A percentile compares a stretch with the other conserved stretches of the same genome.
These are phyloP conservation scores for Udeniomyces megalosporus DNA, from an alignment of 768 basidiomycete genomes.

Conservation along the genomic window DNA sequence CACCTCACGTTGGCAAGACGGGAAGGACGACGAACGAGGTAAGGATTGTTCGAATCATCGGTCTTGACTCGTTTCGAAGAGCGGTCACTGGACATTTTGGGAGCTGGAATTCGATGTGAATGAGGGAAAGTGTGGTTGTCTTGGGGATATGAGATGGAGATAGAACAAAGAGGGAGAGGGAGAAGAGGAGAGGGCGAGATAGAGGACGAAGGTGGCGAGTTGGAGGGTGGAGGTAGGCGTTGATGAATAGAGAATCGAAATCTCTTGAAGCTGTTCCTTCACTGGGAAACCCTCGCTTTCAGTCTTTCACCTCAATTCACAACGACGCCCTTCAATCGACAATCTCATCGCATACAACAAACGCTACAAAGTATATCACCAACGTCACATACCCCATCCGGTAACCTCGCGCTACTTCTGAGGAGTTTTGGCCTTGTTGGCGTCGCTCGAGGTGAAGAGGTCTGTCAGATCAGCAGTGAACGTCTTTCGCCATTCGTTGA, in stretches of 20 bases:
- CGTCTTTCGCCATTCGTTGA: constrained; percentile 27
- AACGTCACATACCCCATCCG: not conserved
- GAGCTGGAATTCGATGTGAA: not conserved
- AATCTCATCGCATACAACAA: not conserved
- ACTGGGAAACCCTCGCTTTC: no score
- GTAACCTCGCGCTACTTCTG: not conserved
- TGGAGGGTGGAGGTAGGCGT: not conserved
- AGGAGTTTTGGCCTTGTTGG: not conserved
- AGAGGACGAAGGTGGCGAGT: constrained; percentile 21
- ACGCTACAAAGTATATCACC: not conserved
- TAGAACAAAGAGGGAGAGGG: not conserved
- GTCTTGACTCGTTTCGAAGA: constrained; percentile 10
- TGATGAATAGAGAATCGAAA: no score
- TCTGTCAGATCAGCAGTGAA: constrained; percentile 19
- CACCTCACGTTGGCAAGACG: not conserved
- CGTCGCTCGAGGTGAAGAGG: not conserved
- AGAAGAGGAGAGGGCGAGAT: not conserved
- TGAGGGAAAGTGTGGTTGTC: constrained; percentile 33
- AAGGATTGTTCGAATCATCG: constrained; percentile 6
- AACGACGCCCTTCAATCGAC: not conserved
- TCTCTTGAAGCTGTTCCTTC: no score
- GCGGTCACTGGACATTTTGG: constrained; percentile 1
- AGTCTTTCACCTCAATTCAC: not conserved
- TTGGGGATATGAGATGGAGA: constrained; percentile 29
- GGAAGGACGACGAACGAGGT: not conserved